Conservation (phyloP, 805 yeast species). For the Kregervanrija delftensis region DNA sequence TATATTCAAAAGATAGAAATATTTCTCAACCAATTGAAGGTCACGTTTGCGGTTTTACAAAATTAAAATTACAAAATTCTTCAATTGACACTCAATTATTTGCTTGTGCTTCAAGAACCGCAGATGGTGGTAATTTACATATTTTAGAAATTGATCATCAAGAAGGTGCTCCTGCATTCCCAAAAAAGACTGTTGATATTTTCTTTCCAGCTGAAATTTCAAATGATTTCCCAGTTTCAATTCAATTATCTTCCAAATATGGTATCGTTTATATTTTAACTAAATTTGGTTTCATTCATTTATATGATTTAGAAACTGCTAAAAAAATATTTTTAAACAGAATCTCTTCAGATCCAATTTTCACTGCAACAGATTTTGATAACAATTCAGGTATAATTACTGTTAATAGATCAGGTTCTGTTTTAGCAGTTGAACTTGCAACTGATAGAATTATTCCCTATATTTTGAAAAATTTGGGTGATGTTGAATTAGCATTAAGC, state of each 20-base stretch:
- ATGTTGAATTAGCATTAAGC: conserved; percentile 78
- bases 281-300: conserved; percentile 92
- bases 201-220: conserved; percentile 96
- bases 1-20: conserved; percentile 79
- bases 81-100: conserved; percentile 76
- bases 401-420: conserved; percentile 93
- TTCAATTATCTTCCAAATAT: conserved; percentile 76
- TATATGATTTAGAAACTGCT: conserved; percentile 91
- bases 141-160: conserved; percentile 95
- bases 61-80: conserved; percentile 67
- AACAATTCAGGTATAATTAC: conserved; percentile 80
- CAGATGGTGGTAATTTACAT: conserved; percentile 80
- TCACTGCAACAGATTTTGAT: conserved; percentile 74
- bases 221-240: conserved; percentile 92
- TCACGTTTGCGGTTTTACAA: conserved; percentile 89
- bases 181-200: conserved; percentile 85
- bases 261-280: conserved; percentile 88
- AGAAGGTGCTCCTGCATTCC: conserved; percentile 73
- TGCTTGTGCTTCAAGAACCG: conserved; percentile 85
- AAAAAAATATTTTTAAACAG: conserved; percentile 90
- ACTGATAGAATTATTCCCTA: conserved; percentile 83
- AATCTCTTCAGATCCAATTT: conserved; percentile 92
- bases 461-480: conserved; percentile 76
- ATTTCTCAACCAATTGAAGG: conserved; percentile 97
- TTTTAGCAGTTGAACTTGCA: conserved; percentile 83